Conservation (phyloP, 495 filamentous ascomycete genomes). For the Cladorrhinum samala region DNA sequence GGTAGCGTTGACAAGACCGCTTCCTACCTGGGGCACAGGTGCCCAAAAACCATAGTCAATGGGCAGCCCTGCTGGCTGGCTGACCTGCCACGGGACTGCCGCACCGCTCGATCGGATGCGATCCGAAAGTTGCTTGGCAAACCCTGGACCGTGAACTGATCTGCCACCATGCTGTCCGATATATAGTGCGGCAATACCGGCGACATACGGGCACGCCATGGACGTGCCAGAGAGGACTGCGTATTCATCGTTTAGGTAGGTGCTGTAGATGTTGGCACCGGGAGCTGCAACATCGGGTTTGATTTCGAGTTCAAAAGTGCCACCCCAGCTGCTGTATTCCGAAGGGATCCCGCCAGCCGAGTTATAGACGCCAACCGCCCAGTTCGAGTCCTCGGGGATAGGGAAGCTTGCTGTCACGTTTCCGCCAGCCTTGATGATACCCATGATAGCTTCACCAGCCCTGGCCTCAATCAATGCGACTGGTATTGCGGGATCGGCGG, state of each 20-base stretch:
- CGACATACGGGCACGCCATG: slow-evolving; percentile 48
- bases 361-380: slow-evolving; percentile 22
- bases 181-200: slow-evolving; percentile 42
- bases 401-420: slow-evolving; percentile 24
- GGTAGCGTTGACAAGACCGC: slow-evolving; percentile 40
- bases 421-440: slow-evolving; percentile 18
- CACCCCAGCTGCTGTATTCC: slow-evolving; percentile 42
- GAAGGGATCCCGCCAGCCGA: slow-evolving; percentile 24
- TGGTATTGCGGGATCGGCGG: slow-evolving; percentile 10
- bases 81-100: slow-evolving; percentile 39
- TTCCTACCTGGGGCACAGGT: slow-evolving; percentile 43
- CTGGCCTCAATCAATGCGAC: slow-evolving; percentile 17
- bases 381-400: slow-evolving; percentile 19
- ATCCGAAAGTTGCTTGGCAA: slow-evolving; percentile 31
- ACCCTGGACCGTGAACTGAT: slow-evolving; percentile 27
- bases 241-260: slow-evolving; percentile 33
- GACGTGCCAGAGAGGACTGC: slow-evolving; percentile 41
- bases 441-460: slow-evolving; percentile 24
- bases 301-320: slow-evolving; percentile 36
- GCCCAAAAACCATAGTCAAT: slow-evolving; percentile 27
- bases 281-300: slow-evolving; percentile 43
- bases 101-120: slow-evolving; percentile 35
- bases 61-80: slow-evolving; percentile 11
- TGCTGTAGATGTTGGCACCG: slow-evolving; percentile 44
- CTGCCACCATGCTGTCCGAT: slow-evolving; percentile 31